Base-by-base conservation (phyloP, 2,329 filamentous ascomycete genomes). In the Aureobasidium sp. region DNA sequence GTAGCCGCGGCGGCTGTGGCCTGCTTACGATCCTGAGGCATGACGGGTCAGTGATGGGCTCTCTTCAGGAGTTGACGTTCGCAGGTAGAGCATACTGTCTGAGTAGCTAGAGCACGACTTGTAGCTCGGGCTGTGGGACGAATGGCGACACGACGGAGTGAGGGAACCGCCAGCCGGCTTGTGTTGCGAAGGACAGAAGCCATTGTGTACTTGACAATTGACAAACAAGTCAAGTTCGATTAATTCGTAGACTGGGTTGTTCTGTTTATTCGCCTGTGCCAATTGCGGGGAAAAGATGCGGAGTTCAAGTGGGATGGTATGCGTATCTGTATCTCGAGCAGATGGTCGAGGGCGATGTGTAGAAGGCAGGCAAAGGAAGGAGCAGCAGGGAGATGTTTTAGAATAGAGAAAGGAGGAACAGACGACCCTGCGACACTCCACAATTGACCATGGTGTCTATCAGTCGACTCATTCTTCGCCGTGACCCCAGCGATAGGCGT, bases 161-260 rank as follows among this genome's bases (percentile, higher is more conserved):
- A 64, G 49, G 70, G 67, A 29, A 17, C 41, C 63, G 69, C 67
- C 66, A 73, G 57, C 42, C 72, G 71, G 31, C 68, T 68, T 63
- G 71, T 67, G 37, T 64, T 67, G 47, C 68, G 69, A 62, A 71
- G 64, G 62, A 72, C 62, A 45, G 69, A 72, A 31, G 71, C 70
- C 72, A 73, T 73, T 51, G 25, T 63, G 51, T 3, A 17, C 11
- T 22, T 44, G 2, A n/a, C 34, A 2, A 14, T 5, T 15, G 17
- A 41, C 20, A n/a, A 49, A 41, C 36, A 11, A 52, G 17, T 34
- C 57, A 41, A 12, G 20, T 15, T 22, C n/a, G 31, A 41, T 51
- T 31, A 45, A 12, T 9, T 31, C 34, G 31, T 41, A 25, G 20
- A 45, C 20, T n/a, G 31, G 17, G 27, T 15, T n/a, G 37, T 2